phyloP scores from a whole-genome alignment of 106 monocot species.

The Phalaenopsis equestris region DNA sequence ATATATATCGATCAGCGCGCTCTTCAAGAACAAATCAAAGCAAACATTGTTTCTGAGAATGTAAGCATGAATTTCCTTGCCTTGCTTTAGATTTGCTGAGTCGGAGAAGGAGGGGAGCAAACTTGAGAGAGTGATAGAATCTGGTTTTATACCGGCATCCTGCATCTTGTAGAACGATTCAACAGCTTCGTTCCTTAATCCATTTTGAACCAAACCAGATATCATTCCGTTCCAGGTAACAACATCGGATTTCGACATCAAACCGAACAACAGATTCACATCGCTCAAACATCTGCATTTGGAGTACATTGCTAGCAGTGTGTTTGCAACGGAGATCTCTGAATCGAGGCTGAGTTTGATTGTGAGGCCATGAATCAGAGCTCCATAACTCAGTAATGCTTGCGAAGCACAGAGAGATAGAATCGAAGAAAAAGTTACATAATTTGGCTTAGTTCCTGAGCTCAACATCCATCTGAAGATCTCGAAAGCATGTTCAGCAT shows the following conservation, averaged over 20 bases:
- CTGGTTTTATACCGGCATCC: conserved; percentile 47
- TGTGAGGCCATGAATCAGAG: conserved; percentile 56
- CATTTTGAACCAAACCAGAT: conserved; percentile 83
- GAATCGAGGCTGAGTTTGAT: conserved; percentile 50
- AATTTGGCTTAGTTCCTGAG: conserved; percentile 28
- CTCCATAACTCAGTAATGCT: conserved; percentile 44
- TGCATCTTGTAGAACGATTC: conserved; percentile 63
- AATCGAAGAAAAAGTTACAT: conserved; percentile 47
- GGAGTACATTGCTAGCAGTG: conserved; percentile 76
- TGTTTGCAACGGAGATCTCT: conserved; percentile 66
- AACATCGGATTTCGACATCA: conserved; percentile 40
- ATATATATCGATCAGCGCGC: conserved; percentile 84
- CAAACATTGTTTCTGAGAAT: conserved; percentile 51
- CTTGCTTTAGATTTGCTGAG: conserved; percentile 29
- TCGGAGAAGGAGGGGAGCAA: conserved; percentile 77
- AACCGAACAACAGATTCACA: conserved; percentile 39
- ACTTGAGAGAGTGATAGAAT: conserved; percentile 67
- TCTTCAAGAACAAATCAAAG: conserved; percentile 73
- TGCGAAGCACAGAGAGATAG: conserved; percentile 59
- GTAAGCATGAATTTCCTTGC: conserved; percentile 73
- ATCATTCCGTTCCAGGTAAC: conserved; percentile 90
- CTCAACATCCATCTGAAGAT: conserved; percentile 61
- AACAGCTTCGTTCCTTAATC: conserved; percentile 50
- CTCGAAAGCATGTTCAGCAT: conserved; percentile 26
- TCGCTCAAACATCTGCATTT: conserved; percentile 58